Base-by-base conservation (phyloP, 2,329 filamentous ascomycete species). In the Emergomyces orientalis region DNA sequence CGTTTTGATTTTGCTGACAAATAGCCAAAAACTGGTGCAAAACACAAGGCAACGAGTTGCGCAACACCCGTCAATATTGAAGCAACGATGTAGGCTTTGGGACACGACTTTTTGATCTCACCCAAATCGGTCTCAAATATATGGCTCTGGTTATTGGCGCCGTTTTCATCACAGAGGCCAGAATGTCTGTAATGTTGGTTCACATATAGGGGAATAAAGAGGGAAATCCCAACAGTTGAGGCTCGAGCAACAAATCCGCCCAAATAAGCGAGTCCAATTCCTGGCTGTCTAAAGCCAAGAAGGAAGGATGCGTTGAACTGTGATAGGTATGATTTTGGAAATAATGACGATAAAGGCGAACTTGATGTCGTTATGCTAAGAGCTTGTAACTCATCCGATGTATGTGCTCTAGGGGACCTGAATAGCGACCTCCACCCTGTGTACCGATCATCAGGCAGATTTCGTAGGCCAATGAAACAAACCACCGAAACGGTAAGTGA, bases 211-310 rank as follows among this genome's bases (percentile, higher is more conserved):
- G 94, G 94, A 61, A 99, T 89, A 77, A 97, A 99, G 6, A 97
- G 84, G 0, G 91, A 95, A 67, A 99, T 96, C 60, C 90, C 93
- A 5, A 99, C 94, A 0, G 91, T 96, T 0, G 92, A 97, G 8
- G 94, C 92, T 62, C 94, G 86, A 11, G 92, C 93, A 2, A 99
- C 93, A 70, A 97, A 97, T 1, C 94, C 94, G 65, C 93, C 94
- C 0, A 97, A 79, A 71, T 97, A 99, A 34, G 89, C 93, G 0
- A 97, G 82, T 22, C 86, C 87, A 65, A 99, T 96, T 68, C 88
- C 84, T 11, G 86, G 81, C 71, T 95, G 89, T 9, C 80, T 85
- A 69, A 91, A 85, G 17, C 89, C 92, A 13, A 96, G 82, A 7
- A 85, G 68, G 69, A 92, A 73, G 43, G 89, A 82, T 65, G 86